Evolutionary conservation across 768 basidiomycete genomes (phyloP), one percentile per base, ranked within the genome.

Genomic region (Psilocybe cyanescens): DNA sequence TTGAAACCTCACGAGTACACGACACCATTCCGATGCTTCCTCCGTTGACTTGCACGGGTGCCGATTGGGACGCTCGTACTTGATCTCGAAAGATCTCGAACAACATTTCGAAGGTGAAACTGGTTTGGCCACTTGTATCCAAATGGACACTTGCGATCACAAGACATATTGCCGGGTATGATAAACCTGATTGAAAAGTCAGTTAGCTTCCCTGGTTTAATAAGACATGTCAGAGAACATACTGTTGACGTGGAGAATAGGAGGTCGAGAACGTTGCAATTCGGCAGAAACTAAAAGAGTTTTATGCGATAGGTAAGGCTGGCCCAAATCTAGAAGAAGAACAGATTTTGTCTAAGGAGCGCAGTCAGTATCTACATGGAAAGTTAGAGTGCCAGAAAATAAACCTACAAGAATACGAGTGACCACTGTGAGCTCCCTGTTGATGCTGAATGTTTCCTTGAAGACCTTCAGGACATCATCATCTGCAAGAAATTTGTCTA

Each of bases 21-120:
- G 81, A 81, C 17, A 87, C 78, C 88, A 91, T 92, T 2, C 91
- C 88, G 59, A 94, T 89, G 48, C 83, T 83, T 19, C 90, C 87
- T 8, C 92, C 89, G 64, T 86, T 85, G 46, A 92, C 72, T 55
- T 89, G 87, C 17, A 94, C 84, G 1, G 93, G 92, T 0, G 91
- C 91, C 7, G 88, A 84, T 8, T 81, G 80, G 5, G 91, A 90
- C 19, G 86, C 81, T 19, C 89, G 86, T 17, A 91, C 82, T 74
- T 92, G 90, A 62, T 88, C 84, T 19, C 86, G 85, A 71, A 95
- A 95, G 33, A 81, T 80, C 55, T 93, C 91, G 63, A 90, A 83
- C 7, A 97, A 83, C 88, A 96, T 94, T 68, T 96, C 94, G 70
- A 99, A 97, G 31, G 92, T 98, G 74, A 97, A 88, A 12, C 77